These are phyloP conservation scores for Camellia lanceoleosa DNA, from an alignment of 148 eudicot species.

Conservation along the genomic window DNA sequence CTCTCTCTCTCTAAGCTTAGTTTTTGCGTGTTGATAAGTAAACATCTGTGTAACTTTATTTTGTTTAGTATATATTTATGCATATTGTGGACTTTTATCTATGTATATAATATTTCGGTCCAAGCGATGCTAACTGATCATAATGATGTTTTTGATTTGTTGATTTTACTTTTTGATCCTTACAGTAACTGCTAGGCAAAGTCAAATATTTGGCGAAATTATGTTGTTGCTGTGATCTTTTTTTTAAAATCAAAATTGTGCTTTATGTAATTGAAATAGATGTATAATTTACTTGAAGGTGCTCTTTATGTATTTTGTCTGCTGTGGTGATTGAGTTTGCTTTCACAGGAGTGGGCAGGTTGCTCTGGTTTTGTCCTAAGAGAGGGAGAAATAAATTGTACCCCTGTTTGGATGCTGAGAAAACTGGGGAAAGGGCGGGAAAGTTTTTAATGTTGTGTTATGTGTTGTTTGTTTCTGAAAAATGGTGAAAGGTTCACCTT, in stretches of 20 bases:
- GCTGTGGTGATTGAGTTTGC: background rate
- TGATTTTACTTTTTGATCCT: no score
- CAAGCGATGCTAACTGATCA: no score
- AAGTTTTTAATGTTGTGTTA: background rate
- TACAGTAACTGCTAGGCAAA: no score
- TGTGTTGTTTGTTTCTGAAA: background rate
- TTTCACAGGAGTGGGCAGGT: background rate
- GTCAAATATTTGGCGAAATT: no score
- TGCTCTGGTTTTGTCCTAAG: background rate
- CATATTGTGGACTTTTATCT: no score
- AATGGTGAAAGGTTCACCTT: background rate
- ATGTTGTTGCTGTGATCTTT: no score
- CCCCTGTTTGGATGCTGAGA: conserved; percentile 10
- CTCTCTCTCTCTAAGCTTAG: background rate
- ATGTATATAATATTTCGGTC: no score
- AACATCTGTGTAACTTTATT: background rate
- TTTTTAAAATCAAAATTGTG: no score
- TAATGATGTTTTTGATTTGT: no score
- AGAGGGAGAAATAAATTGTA: background rate
- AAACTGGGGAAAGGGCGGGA: background rate
- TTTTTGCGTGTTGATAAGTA: background rate
- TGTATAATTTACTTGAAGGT: no score
- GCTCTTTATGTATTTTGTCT: background rate
- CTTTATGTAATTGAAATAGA: no score
- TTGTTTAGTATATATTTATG: no score